Percentiles rank a stretch among this genome's conserved stretches.
phyloP scores from a whole-genome alignment of 257 asterid species.

The Nicotiana attenuata region DNA sequence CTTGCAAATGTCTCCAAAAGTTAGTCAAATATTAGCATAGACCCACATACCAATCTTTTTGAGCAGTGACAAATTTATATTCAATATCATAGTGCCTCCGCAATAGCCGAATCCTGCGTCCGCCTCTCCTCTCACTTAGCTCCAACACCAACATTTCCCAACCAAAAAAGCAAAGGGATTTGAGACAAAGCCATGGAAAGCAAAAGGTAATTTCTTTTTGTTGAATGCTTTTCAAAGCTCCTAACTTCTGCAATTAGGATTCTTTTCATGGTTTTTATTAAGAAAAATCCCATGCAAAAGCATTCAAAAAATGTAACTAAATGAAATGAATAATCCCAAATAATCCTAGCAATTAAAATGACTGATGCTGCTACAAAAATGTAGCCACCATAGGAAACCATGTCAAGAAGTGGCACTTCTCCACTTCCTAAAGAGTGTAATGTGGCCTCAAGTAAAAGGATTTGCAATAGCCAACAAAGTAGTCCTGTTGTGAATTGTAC shows the following conservation, averaged over 20 bases:
- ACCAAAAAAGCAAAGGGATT: slow-evolving; percentile 27
- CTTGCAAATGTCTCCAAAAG: too few relatives aligned
- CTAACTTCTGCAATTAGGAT: slow-evolving; percentile 27
- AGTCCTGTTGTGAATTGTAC: slow-evolving; percentile 34
- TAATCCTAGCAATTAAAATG: slow-evolving; percentile 18
- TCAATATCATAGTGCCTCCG: too few relatives aligned
- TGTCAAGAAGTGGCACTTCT: slow-evolving; percentile 32
- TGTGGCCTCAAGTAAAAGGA: slow-evolving; percentile 21
- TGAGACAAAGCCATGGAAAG: slow-evolving; percentile 33
- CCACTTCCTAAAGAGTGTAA: slow-evolving; percentile 28
- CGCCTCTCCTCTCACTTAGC: not conserved
- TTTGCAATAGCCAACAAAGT: slow-evolving; percentile 37
- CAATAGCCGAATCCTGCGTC: too few relatives aligned
- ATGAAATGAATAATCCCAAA: slow-evolving; percentile 23
- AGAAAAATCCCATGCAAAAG: slow-evolving; percentile 28
- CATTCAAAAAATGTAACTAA: slow-evolving; percentile 21
- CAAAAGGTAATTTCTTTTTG: slow-evolving; percentile 27
- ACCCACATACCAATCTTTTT: too few relatives aligned
- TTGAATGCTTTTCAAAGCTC: slow-evolving; percentile 16
- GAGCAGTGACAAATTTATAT: too few relatives aligned
- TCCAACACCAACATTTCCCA: slow-evolving; percentile 23
- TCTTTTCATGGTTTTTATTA: slow-evolving; percentile 31
- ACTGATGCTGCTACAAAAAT: slow-evolving; percentile 20
- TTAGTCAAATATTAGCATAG: too few relatives aligned
- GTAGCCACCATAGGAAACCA: slow-evolving; percentile 30